Conservation (phyloP, 805 yeast genomes). For the Saccharomycopsis fibuligera region DNA sequence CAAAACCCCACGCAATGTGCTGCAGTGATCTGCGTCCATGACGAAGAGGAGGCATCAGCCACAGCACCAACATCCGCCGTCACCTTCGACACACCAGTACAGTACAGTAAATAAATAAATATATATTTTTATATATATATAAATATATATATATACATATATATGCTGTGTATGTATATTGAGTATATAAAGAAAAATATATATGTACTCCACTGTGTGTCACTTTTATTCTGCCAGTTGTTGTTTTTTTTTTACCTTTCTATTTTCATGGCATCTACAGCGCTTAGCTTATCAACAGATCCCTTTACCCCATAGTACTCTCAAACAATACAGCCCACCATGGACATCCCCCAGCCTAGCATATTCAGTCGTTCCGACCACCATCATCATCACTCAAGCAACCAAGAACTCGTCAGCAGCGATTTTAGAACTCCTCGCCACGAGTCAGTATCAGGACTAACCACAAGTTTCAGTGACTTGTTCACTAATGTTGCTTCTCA, state of each 20-base stretch:
- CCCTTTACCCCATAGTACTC: background rate
- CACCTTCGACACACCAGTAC: background rate
- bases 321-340: background rate
- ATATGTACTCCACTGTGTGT: too few relatives aligned
- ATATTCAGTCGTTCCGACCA: background rate
- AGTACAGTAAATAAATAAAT: background rate
- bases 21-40: background rate
- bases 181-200: too few relatives aligned
- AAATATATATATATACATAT: too few relatives aligned
- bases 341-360: background rate
- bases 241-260: too few relatives aligned
- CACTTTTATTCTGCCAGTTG: too few relatives aligned
- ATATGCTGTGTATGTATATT: too few relatives aligned
- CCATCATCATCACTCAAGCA: background rate
- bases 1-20: background rate
- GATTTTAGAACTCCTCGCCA: slow-evolving; percentile 2
- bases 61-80: background rate
- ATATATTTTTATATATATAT: too few relatives aligned
- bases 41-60: background rate
- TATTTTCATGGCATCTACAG: too few relatives aligned
- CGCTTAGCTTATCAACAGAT: background rate
- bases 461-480: background rate
- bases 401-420: background rate
- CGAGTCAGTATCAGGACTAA: background rate
- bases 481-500: background rate